phyloP scores from a whole-genome alignment of 2,329 filamentous ascomycete genomes.

The Fusarium tjaetaba region DNA sequence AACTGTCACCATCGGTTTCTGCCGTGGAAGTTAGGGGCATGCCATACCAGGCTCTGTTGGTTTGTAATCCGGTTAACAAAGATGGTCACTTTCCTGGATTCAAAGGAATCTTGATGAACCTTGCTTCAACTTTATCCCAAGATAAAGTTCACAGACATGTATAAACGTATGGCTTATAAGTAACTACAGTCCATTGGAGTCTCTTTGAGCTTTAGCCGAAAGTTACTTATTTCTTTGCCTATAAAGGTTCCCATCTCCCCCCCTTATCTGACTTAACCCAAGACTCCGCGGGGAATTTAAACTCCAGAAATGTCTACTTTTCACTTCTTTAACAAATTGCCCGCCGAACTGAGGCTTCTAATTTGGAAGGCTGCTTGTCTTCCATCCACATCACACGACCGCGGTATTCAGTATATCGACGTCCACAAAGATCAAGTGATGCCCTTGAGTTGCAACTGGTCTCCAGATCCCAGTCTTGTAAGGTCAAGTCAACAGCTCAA shows the following conservation, averaged over 20 bases:
- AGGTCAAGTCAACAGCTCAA: not conserved
- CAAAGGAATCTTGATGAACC: not conserved
- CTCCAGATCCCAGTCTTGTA: accelerated
- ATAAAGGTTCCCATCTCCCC: too few relatives aligned
- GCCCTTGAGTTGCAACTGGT: not conserved
- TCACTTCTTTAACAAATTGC: not conserved
- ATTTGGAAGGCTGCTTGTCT: not conserved
- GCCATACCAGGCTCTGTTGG: not conserved
- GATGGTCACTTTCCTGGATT: not conserved
- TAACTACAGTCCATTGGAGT: too few relatives aligned
- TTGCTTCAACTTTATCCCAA: not conserved
- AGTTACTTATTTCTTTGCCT: too few relatives aligned
- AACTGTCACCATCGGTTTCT: not conserved
- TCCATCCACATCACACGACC: too few relatives aligned
- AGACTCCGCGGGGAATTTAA: too few relatives aligned
- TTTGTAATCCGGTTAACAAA: not conserved
- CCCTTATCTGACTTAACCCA: too few relatives aligned
- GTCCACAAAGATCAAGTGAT: too few relatives aligned
- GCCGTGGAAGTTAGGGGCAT: not conserved
- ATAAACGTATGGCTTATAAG: too few relatives aligned
- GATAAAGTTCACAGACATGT: too few relatives aligned
- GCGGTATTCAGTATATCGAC: not conserved
- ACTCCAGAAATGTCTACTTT: too few relatives aligned
- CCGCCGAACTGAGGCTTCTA: not conserved
- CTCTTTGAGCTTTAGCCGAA: too few relatives aligned